Base-by-base conservation (phyloP, 352 stramenopile genomes). In the Phytophthora rubi region DNA sequence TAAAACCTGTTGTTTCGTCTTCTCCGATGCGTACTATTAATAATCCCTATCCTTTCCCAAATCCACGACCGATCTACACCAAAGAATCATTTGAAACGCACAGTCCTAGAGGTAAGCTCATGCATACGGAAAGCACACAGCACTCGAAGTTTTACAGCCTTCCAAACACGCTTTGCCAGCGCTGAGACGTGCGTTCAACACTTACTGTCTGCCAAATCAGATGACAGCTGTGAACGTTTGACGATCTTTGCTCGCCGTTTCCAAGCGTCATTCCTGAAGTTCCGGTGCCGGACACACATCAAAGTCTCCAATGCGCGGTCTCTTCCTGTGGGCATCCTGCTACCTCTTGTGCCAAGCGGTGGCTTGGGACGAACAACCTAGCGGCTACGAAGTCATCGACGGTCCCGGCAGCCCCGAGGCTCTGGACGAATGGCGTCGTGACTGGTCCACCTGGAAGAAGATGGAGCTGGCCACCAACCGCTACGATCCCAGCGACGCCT, bases 341-440 rank as follows among this genome's bases (percentile, higher is more conserved):
- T 74, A 30, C 30, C 18, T 67, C 10, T 30, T 59, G 3, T 56
- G 6, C 44, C 30, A 58, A 39, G 70, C 64, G 9, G 16, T 15
- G 9, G 84, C 75, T 35, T 94, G 88, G 88, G 88, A 96, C 53
- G 71, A 71, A 30, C 85, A 92, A 78, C 88, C 88, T 9, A 76
- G 93, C 44, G 86, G 87, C 16, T 96, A 93, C 64, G 84, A 96
- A 75, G 66, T 96, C 32, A 89, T 94, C 62, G 79, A 96, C 60
- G 86, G 82, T 1, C 86, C 87, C 4, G 45, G 13, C 18, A 55
- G 70, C 0, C 47, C 60, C 12, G 59, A 89, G 6, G 53, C 64
- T 23, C 57, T 92, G 5, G 68, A 70, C n/a, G 57, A 68, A 7
- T 96, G 88, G 88, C 77, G 72, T 58, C 61, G 60, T 15, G 68